Evolutionary conservation across 331 rosid genomes (phyloP).

Genomic region (Malus hybrid): DNA sequence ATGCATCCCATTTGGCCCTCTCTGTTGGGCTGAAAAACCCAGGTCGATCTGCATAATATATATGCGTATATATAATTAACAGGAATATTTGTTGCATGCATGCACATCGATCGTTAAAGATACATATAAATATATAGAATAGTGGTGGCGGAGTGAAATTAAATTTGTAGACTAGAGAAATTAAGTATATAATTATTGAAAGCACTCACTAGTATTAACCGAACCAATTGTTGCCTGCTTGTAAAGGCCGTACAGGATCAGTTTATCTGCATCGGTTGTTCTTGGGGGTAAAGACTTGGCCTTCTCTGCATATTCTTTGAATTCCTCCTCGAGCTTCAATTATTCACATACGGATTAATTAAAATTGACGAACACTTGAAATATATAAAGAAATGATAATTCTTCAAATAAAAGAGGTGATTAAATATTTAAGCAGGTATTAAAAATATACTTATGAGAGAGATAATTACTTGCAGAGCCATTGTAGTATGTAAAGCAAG

Average conservation of each 20-base stretch:
- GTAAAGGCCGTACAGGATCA: slow-evolving; percentile 9
- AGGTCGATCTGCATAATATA: background rate
- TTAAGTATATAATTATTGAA: background rate
- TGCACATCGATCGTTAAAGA: background rate
- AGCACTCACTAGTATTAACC: background rate
- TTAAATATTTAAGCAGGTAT: background rate
- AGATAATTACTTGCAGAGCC: slow-evolving; percentile 6
- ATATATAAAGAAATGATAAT: too few relatives aligned
- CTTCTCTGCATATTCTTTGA: slow-evolving; percentile 10
- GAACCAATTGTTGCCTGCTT: slow-evolving; percentile 12
- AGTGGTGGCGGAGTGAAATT: background rate
- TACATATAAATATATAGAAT: background rate
- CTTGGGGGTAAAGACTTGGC: slow-evolving; percentile 11
- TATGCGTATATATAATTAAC: background rate
- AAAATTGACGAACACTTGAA: background rate
- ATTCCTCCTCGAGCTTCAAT: slow-evolving; percentile 9
- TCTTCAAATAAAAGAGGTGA: background rate
- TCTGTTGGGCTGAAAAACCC: slow-evolving; percentile 12
- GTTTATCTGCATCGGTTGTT: slow-evolving; percentile 13
- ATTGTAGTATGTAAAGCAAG: background rate
- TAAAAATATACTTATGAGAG: background rate
- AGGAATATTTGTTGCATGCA: background rate
- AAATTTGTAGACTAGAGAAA: background rate
- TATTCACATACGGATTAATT: background rate
- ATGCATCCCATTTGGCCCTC: slow-evolving; percentile 22